Evolutionary conservation across 768 basidiomycete genomes (phyloP).

Genomic region (Termitomyces sp.): DNA sequence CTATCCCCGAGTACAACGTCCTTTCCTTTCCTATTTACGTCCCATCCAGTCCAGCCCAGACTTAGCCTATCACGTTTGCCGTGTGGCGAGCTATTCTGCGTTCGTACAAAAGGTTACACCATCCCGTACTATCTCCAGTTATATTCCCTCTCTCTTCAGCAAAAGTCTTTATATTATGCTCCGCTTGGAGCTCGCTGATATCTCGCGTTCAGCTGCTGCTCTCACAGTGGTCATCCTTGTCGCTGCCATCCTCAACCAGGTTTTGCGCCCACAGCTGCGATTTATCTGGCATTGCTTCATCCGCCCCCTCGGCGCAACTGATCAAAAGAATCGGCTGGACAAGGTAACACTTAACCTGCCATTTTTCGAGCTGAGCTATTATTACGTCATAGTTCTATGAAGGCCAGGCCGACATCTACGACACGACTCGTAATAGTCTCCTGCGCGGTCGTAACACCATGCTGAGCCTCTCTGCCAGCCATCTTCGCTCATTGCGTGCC

Average conservation of each 20-base stretch:
- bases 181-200: constrained; percentile 1
- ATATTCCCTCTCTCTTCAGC: not conserved
- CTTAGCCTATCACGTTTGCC: constrained; percentile 15
- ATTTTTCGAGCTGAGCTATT: not conserved
- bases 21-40: constrained; percentile 1
- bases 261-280: constrained; percentile 37
- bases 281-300: constrained; percentile 53
- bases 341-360: constrained; percentile 27
- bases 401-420: constrained; percentile 72
- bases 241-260: constrained; percentile 12
- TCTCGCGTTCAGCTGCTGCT: constrained; percentile 8
- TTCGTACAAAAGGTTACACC: constrained; percentile 12
- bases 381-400: constrained; percentile 48
- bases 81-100: not conserved
- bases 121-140: not conserved
- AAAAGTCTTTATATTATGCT: constrained; percentile 3
- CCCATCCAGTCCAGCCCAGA: not conserved
- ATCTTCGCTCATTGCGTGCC: constrained; percentile 47
- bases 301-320: constrained; percentile 34
- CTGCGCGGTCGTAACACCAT: constrained; percentile 72
- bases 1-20: not conserved
- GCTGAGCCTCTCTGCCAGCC: constrained; percentile 63
- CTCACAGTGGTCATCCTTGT: constrained; percentile 8
- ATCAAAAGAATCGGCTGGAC: constrained; percentile 43
- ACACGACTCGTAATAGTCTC: constrained; percentile 57